These are phyloP conservation scores for Beauveria pseudobassiana DNA, from an alignment of 2,329 filamentous ascomycete genomes.

Conservation along the genomic window DNA sequence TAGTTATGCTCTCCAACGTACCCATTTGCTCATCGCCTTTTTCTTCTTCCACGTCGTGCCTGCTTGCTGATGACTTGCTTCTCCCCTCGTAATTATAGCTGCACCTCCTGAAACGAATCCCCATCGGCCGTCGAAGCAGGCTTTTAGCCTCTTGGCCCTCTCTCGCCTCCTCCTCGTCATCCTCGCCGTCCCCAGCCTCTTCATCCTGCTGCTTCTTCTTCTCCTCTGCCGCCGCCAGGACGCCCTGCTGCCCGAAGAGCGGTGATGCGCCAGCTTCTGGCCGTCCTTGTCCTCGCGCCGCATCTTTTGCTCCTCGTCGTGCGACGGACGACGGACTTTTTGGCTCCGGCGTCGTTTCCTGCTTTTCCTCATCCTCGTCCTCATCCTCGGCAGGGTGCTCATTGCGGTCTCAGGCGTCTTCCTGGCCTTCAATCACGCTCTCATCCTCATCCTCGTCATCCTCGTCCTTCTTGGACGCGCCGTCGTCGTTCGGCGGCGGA, in stretches of 20 bases:
- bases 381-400: conserved; percentile 20
- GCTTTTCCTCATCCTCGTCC: conserved; percentile 17
- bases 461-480: conserved; percentile 12
- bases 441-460: conserved; percentile 14
- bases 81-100: conserved; percentile 33
- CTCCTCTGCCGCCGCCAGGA: conserved; percentile 17
- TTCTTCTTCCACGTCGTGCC: background rate
- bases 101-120: conserved; percentile 57
- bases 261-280: conserved; percentile 42
- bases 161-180: conserved; percentile 23
- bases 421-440: conserved; percentile 16
- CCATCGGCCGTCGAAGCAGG: conserved; percentile 44
- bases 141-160: conserved; percentile 27
- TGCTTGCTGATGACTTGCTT: background rate
- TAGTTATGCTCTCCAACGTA: background rate
- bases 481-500: conserved; percentile 7
- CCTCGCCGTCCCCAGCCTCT: conserved; percentile 17
- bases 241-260: conserved; percentile 25
- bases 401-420: conserved; percentile 16
- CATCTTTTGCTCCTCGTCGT: conserved; percentile 47
- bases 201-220: conserved; percentile 25
- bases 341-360: conserved; percentile 30
- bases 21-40: background rate
- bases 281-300: conserved; percentile 47
- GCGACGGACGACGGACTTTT: conserved; percentile 24